phyloP scores from a whole-genome alignment of 2,329 filamentous ascomycete genomes.

The Huntiella moniliformis region DNA sequence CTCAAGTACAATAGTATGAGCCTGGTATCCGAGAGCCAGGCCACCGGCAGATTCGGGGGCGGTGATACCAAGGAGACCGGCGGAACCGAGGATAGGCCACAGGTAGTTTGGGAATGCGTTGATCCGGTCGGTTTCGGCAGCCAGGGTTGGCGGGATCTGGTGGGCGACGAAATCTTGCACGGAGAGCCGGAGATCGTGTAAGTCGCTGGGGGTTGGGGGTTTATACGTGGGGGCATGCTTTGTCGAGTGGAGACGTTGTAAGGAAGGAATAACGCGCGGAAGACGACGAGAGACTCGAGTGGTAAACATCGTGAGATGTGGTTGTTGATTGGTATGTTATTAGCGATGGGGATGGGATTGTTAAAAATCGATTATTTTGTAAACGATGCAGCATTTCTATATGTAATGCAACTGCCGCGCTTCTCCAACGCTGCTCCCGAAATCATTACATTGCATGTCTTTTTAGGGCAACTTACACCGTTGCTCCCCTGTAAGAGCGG shows the following conservation, averaged over 20 bases:
- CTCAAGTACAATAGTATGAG: constrained; percentile 89
- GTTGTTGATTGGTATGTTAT: background rate
- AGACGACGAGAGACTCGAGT: no score
- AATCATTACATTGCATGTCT: background rate
- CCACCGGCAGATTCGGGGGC: constrained; percentile 86
- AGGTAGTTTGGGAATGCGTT: constrained; percentile 82
- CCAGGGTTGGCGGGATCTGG: constrained; percentile 71
- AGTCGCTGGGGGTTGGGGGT: constrained; percentile 51
- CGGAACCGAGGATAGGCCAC: constrained; percentile 86
- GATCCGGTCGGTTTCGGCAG: constrained; percentile 59
- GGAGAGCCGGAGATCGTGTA: constrained; percentile 62
- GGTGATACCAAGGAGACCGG: constrained; percentile 81
- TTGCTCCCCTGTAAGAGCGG: background rate
- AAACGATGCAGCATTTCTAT: no score
- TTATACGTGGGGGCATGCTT: constrained; percentile 45
- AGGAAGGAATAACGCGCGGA: no score
- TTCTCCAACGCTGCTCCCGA: no score
- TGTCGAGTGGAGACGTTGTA: constrained; percentile 28
- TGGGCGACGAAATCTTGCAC: constrained; percentile 80
- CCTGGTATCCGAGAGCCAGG: constrained; percentile 83
- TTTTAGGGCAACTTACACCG: constrained; percentile 13
- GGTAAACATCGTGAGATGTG: background rate
- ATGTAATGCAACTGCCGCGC: no score
- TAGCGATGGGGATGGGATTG: background rate
- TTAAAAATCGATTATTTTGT: background rate